Evolutionary conservation across 1,284 basidiomycete species (phyloP), one percentile per base, ranked within the genome.

Genomic region (Ustilago trichophora): DNA sequence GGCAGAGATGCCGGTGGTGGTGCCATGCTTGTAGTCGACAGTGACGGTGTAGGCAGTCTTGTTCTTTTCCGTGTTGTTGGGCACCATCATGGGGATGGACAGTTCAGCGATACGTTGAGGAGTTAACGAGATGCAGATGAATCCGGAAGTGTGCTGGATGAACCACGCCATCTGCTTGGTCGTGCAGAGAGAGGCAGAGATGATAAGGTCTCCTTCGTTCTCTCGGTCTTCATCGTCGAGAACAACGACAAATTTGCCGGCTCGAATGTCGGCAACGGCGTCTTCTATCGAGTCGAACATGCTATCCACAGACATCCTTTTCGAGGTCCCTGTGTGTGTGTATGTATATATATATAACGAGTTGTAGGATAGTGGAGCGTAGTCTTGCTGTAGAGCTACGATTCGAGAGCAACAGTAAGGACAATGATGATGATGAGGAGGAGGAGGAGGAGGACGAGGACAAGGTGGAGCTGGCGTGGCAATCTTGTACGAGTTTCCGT

Each of bases 111-210:
- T 86, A 5, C 91, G 88, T 29, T 88, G 84, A 8, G 87, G 85
- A 0, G 92, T 90, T 1, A 98, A 85, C 7, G 92, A 88, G 57
- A 95, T 87, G 82, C 96, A 98, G 70, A 99, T 90, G 84, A 92
- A 98, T 1, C 96, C 95, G 78, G 57, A 57, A 3, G 75, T 92
- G 83, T 95, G 90, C 80, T 90, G 89, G 82, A 99, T 93, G 87
- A 99, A 91, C 92, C 93, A 99, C 1, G 96, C 96, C 95, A 99
- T 97, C 77, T 95, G 92, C 83, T 96, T 91, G 0, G 92, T 92
- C 18, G 93, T 93, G 69, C 91, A 68, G n/a, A 48, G 60, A 16
- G 68, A 52, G 0, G 78, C 79, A 10, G 79, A 59, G 29, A 76
- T 70, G 66, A 81, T 75, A 13, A 80, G 63, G 42, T 81, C 79